Evolutionary conservation across 164 flowering plant species (phyloP), one percentile per base, ranked within the genome.

Genomic region (Nymphaea thermarum): DNA sequence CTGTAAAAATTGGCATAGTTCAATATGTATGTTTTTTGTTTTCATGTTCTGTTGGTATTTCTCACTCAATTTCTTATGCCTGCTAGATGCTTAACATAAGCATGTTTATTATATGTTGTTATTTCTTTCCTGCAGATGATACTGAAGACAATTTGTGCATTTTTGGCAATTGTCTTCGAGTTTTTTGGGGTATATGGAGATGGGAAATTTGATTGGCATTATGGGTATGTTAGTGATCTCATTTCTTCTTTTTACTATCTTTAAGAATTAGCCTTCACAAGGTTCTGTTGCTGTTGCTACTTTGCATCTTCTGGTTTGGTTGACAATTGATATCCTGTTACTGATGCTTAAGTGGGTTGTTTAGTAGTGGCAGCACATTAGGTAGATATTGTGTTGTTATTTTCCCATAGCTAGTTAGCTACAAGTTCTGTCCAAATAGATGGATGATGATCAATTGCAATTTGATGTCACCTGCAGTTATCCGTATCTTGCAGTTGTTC

Each of bases 1-100:
- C 97, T 66, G 99, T 95, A 66, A 95, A 95, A 80, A 82, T 95
- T 79, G 98, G 99, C 80, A 88, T 92, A 51, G 99, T 95, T 69
- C 98, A 95, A 75, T 95, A 95, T 84, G 98, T 94, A 88, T 69
- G 98, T 80, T 43, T 71, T 18, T 65, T 42, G 16, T 18, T 67
- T 10, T 60, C 7, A 71, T 25, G 44, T 2, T 43, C 45, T 53
- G 41, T 36, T 2, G 42, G 57, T 65, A 12, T 11, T 42, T 6
- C 43, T 51, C 14, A 42, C 41, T 66, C 53, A 36, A 41, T 66
- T 62, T 62, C 3, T 62, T 10, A 6, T 62, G 11, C 64, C 64
- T 17, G 42, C 42, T 62, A 62, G 36, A 62, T 62, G 11, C n/a
- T 41, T 62, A 10, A 3, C 3, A 6, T 62, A 2, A 8, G 8